Evolutionary conservation across 2,329 filamentous ascomycete genomes (phyloP).

Genomic region (Arachnomyces sp.): DNA sequence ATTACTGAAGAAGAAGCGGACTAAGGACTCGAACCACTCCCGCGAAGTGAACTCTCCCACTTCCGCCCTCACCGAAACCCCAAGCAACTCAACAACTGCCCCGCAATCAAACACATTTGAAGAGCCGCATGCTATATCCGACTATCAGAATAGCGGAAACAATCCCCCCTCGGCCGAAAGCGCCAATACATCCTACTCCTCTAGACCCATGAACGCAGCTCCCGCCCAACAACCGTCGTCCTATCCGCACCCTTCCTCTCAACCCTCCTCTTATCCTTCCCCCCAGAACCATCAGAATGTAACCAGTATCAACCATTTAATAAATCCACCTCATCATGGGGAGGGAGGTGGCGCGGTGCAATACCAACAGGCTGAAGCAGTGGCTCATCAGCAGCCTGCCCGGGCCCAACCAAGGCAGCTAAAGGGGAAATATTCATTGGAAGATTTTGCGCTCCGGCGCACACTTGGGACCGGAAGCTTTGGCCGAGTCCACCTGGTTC

Average conservation of each 20-base stretch:
- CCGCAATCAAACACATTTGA: too few species aligned
- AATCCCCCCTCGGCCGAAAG: too few species aligned
- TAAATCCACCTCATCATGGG: conserved; percentile 56
- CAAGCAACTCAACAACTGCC: conserved; percentile 10
- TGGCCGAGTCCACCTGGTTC: conserved; percentile 89
- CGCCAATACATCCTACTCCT: too few species aligned
- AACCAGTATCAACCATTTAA: conserved; percentile 75
- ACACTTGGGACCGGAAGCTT: conserved; percentile 96
- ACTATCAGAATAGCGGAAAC: too few species aligned
- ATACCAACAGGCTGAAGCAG: conserved; percentile 11
- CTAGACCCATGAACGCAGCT: too few species aligned
- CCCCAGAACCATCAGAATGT: conserved; percentile 51
- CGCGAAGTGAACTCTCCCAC: conserved; percentile 27
- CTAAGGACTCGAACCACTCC: conserved; percentile 64
- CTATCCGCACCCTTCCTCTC: conserved; percentile 1
- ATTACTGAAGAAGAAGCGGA: conserved; percentile 97
- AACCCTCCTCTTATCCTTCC: not conserved
- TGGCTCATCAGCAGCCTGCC: conserved; percentile 14
- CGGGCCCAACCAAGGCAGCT: conserved; percentile 56
- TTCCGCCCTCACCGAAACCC: conserved; percentile 18
- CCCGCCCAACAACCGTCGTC: too few species aligned
- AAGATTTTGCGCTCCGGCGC: conserved; percentile 81
- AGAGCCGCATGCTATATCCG: too few species aligned
- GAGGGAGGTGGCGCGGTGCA: conserved; percentile 33
- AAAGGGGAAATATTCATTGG: conserved; percentile 93